phyloP scores from a whole-genome alignment of 2,329 filamentous ascomycete genomes.

The Atkinsonella hypoxylon region DNA sequence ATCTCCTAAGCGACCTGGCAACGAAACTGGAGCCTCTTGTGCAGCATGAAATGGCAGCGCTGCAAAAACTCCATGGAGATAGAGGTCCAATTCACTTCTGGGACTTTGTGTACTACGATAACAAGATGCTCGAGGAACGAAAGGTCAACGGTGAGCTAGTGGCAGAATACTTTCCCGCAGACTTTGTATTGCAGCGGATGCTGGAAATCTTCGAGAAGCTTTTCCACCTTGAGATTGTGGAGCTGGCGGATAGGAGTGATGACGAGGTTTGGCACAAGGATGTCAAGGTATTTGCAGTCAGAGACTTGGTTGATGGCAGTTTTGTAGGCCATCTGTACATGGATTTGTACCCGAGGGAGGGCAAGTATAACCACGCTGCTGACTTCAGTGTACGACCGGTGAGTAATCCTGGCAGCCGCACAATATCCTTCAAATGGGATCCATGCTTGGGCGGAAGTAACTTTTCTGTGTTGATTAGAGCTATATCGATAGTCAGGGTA shows the following conservation, averaged over 20 bases:
- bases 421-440: not conserved
- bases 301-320: not conserved
- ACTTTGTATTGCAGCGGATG: not conserved
- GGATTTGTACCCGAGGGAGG: conserved; percentile 1
- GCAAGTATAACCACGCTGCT: conserved; percentile 4
- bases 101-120: conserved; percentile 2
- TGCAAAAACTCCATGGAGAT: not conserved
- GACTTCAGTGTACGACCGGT: conserved; percentile 5
- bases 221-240: not conserved
- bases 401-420: not conserved
- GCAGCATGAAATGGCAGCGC: not conserved
- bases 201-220: conserved; percentile 2
- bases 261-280: conserved; percentile 5
- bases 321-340: conserved; percentile 3
- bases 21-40: not conserved
- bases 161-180: conserved; percentile 4
- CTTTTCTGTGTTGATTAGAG: not conserved
- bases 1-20: not conserved
- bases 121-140: not conserved
- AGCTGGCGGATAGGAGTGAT: not conserved
- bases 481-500: conserved; percentile 2
- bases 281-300: conserved; percentile 2
- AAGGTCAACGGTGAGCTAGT: conserved; percentile 4
- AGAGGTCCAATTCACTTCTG: not conserved
- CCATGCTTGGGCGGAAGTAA: no score